These are phyloP conservation scores for Fulvia fulva DNA, from an alignment of 2,329 filamentous ascomycete genomes.

Conservation along the genomic window DNA sequence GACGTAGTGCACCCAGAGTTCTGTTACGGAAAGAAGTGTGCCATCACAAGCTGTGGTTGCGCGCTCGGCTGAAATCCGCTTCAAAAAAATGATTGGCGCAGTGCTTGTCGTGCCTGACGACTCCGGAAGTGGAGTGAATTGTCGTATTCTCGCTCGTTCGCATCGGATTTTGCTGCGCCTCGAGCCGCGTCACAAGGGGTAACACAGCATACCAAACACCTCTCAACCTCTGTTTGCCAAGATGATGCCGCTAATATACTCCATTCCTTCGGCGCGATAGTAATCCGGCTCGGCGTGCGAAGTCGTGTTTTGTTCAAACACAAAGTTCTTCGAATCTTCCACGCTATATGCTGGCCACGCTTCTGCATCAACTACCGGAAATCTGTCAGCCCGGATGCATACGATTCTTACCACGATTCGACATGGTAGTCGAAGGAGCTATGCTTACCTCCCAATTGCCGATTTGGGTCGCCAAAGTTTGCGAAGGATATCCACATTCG, in stretches of 20 bases:
- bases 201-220: conserved; percentile 11
- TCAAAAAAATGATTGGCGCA: not conserved
- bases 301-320: conserved; percentile 48
- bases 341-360: conserved; percentile 46
- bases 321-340: conserved; percentile 43
- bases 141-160: not conserved
- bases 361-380: conserved; percentile 14
- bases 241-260: conserved; percentile 31
- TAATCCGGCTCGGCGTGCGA: conserved; percentile 40
- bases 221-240: conserved; percentile 19
- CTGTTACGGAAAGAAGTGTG: not conserved
- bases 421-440: not conserved
- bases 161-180: not conserved
- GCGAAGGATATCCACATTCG: conserved; percentile 53
- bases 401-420: not conserved
- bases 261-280: conserved; percentile 43
- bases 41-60: not conserved
- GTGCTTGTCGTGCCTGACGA: not conserved
- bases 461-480: conserved; percentile 42
- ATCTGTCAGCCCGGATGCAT: conserved; percentile 10
- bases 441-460: conserved; percentile 23
- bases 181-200: not conserved
- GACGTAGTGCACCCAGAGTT: not conserved
- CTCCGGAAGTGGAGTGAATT: not conserved
- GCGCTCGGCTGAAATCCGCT: not conserved